Conservation (phyloP, 768 basidiomycete species). For the Macrolepiota dolichaula region DNA sequence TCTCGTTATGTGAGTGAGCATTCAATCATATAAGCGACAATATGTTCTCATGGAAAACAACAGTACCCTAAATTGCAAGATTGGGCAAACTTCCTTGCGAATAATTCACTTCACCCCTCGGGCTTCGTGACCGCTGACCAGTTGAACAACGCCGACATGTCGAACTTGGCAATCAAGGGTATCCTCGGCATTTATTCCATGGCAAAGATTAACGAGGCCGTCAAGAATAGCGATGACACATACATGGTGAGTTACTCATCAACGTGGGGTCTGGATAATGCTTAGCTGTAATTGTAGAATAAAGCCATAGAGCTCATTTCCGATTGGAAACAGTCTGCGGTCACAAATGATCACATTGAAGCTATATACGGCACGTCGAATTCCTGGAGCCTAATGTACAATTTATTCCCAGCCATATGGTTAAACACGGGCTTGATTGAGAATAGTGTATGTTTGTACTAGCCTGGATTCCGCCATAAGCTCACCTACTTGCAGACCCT, state of each 20-base stretch:
- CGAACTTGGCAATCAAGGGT: constrained; percentile 61
- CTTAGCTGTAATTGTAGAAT: background rate
- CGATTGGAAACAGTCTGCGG: constrained; percentile 14
- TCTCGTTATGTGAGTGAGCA: constrained; percentile 32
- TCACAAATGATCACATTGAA: constrained; percentile 12
- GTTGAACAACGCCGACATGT: constrained; percentile 33
- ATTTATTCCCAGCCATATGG: constrained; percentile 48
- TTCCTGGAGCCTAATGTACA: constrained; percentile 46
- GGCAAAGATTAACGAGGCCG: constrained; percentile 39
- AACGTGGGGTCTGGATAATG: background rate
- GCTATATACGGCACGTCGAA: constrained; percentile 15
- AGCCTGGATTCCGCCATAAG: constrained; percentile 13
- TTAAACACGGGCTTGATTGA: constrained; percentile 38
- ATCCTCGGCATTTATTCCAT: constrained; percentile 54
- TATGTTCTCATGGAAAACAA: background rate
- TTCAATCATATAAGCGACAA: background rate
- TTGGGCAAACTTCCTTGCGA: constrained; percentile 50
- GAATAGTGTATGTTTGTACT: constrained; percentile 7
- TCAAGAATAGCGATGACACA: constrained; percentile 17
- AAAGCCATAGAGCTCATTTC: background rate
- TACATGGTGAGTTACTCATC: constrained; percentile 6
- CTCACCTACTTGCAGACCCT: no score
- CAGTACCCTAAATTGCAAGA: constrained; percentile 44
- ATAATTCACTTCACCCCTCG: constrained; percentile 25
- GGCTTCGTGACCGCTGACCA: constrained; percentile 6